Conservation (phyloP, 129 eudicot genomes). For the Ambrosia artemisiifolia region DNA sequence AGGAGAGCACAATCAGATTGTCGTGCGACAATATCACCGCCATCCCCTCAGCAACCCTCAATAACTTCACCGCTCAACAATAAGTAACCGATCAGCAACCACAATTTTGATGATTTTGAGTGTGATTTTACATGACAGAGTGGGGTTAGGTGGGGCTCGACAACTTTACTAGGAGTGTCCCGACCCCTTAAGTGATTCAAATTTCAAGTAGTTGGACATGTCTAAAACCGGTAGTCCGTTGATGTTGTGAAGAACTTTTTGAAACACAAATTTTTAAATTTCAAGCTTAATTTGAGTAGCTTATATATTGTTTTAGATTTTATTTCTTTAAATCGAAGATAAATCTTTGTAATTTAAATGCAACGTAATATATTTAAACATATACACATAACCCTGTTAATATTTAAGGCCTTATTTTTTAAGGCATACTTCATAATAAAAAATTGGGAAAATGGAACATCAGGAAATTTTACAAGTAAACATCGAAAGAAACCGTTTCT, state of each 20-base stretch:
- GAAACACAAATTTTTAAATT: neutral
- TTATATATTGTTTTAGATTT: neutral
- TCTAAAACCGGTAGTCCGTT: too few relatives aligned
- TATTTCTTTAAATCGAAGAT: neutral
- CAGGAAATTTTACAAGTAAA: conserved; percentile 25
- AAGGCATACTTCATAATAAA: neutral
- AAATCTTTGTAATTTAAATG: neutral
- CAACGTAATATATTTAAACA: too few relatives aligned
- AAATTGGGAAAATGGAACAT: conserved; percentile 27
- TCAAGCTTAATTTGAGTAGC: neutral
- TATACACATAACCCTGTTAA: neutral
- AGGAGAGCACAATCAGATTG: too few relatives aligned
- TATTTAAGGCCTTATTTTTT: neutral
- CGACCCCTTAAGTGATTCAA: too few relatives aligned
- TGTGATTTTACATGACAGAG: too few relatives aligned
- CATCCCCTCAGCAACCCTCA: too few relatives aligned
- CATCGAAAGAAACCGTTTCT: conserved; percentile 26
- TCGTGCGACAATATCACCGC: too few relatives aligned
- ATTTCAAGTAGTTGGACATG: too few relatives aligned
- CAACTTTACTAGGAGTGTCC: neutral
- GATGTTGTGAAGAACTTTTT: neutral
- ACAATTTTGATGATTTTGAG: too few relatives aligned
- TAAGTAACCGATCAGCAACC: too few relatives aligned
- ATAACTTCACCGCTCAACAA: too few relatives aligned
- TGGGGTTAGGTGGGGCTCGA: neutral